Evolutionary conservation across 2,329 filamentous ascomycete genomes (phyloP), one percentile per base, ranked within the genome.

Genomic region (Cladosporium sp.): DNA sequence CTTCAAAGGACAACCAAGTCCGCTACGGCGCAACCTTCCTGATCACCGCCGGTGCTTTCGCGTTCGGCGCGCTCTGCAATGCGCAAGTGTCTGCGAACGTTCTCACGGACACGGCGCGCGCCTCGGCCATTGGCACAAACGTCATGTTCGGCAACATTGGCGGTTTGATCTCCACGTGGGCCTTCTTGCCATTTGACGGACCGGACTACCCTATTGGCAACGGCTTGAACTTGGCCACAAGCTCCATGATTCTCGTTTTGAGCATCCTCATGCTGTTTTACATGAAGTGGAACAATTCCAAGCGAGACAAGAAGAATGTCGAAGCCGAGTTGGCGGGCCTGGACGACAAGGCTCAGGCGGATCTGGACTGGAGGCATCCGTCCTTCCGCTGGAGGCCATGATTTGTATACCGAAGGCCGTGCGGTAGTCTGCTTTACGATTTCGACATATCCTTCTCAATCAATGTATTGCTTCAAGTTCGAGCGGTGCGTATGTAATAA

Each of bases 141-240:
- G 81, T 88, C 60, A 87, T 88, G 83, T 70, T 86, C 19, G 85
- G 84, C 22, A 88, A 87, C 49, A 62, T 88, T n/a, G 85, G 85
- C 2, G 85, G 61, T 7, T 42, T 66, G 15, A 59, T 65, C 38
- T 56, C 55, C 1, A 66, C 62, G 0, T 64, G 62, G 62, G 49
- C 30, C 4, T 63, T 63, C 66, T 59, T 86, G 13, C 76, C 78
- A 0, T 78, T 69, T 57, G 84, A 88, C 60, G 78, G 59, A 0
- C 85, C 85, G 0, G 67, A 87, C 51, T 89, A 82, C 59, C 80
- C 73, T 53, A 86, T 87, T 50, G 85, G 85, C 1, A 88, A 88
- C 59, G 84, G 84, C 0, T 64, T 88, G 30, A 88, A 88, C 61
- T 60, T 87, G 38, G 85, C 79, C 0, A 82, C 80, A 0, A 73